phyloP scores from a whole-genome alignment of 2,329 filamentous ascomycete genomes.

The Incumbomyces lentus region DNA sequence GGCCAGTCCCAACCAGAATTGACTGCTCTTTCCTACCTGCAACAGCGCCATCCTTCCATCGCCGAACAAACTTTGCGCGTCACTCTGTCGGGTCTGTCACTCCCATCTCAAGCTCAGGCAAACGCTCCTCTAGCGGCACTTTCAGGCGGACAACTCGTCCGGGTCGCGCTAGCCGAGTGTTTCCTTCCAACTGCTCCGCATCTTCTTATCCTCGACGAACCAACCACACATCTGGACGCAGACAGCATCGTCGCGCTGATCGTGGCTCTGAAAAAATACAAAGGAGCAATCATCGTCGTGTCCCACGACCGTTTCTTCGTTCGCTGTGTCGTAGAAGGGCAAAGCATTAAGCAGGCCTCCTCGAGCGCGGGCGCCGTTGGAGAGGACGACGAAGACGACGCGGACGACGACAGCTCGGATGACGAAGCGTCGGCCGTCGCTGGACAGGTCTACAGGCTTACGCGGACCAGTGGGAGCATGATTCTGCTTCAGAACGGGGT shows the following conservation, averaged over 20 bases:
- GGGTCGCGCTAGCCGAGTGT: conserved; percentile 57
- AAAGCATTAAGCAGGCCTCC: conserved; percentile 25
- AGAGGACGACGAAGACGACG: conserved; percentile 28
- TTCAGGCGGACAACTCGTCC: conserved; percentile 67
- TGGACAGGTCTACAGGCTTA: conserved; percentile 51
- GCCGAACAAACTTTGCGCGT: conserved; percentile 59
- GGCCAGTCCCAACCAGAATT: conserved; percentile 1
- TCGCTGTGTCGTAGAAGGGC: conserved; percentile 59
- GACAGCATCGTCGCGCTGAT: conserved; percentile 66
- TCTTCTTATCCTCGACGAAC: conserved; percentile 66
- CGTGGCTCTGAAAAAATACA: conserved; percentile 55
- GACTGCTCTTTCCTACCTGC: conserved; percentile 1
- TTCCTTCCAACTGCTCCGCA: conserved; percentile 56
- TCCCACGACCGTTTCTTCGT: conserved; percentile 79
- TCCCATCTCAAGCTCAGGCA: conserved; percentile 59
- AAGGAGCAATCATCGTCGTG: conserved; percentile 65
- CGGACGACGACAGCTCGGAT: conserved; percentile 30
- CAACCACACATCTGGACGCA: conserved; percentile 76
- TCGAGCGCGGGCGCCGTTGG: conserved; percentile 28
- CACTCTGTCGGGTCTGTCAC: conserved; percentile 57
- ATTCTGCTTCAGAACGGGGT: conserved; percentile 49
- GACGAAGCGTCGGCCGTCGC: conserved; percentile 30
- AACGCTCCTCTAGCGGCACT: conserved; percentile 64
- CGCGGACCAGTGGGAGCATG: conserved; percentile 42
- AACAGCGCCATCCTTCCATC: conserved; percentile 25